phyloP scores from a whole-genome alignment of 176 grass and related monocot species.

The Eleusine coracana region DNA sequence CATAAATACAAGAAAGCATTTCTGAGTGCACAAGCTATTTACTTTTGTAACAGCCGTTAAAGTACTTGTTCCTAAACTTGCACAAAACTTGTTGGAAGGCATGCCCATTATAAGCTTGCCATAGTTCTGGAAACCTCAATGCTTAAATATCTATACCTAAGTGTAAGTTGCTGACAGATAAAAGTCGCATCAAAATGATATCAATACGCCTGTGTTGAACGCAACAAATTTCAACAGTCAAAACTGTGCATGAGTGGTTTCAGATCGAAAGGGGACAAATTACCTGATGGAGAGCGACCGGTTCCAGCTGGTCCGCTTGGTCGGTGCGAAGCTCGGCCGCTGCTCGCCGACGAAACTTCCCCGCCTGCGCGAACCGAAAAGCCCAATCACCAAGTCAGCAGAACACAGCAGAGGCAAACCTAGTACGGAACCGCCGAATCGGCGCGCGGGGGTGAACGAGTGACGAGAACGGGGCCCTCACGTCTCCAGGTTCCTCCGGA shows the following conservation, averaged over 20 bases:
- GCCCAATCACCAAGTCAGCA: background rate
- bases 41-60: background rate
- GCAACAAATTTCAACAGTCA: background rate
- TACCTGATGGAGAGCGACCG: conserved; percentile 96
- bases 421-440: background rate
- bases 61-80: background rate
- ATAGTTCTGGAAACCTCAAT: background rate
- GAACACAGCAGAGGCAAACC: background rate
- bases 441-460: background rate
- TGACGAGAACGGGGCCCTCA: conserved; percentile 10
- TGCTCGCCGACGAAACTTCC: conserved; percentile 39
- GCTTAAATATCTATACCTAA: background rate
- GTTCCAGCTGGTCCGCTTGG: conserved; percentile 80
- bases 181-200: background rate
- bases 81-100: background rate
- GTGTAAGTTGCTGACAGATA: background rate
- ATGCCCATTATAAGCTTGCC: background rate
- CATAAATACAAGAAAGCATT: background rate
- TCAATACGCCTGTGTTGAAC: background rate
- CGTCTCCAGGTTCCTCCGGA: conserved; percentile 32
- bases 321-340: conserved; percentile 54
- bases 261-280: background rate
- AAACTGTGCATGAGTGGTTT: background rate
- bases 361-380: conserved; percentile 30
- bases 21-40: background rate